Evolutionary conservation across 805 yeast species (phyloP).

Genomic region (Pichia exigua): DNA sequence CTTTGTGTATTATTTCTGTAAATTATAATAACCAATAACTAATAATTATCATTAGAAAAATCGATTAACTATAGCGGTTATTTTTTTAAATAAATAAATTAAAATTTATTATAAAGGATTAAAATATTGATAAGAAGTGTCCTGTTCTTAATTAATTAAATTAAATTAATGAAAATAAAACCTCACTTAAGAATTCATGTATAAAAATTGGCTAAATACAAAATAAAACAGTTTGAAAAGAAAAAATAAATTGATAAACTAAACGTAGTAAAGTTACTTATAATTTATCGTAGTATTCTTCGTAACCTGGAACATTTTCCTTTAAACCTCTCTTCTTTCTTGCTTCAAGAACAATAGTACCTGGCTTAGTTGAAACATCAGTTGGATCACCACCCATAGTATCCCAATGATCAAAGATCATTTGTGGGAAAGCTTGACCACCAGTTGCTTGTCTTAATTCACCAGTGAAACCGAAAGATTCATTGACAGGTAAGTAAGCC

Average conservation of each 20-base stretch:
- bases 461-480: constrained; percentile 99
- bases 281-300: constrained; percentile 95
- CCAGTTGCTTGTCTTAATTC: constrained; percentile 99
- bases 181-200: constrained; percentile 2
- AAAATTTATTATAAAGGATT: neutral
- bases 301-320: constrained; percentile 97
- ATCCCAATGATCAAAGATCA: constrained; percentile 99
- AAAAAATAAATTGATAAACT: neutral
- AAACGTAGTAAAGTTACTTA: constrained; percentile 30
- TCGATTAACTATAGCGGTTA: too few relatives aligned
- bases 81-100: neutral
- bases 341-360: constrained; percentile 48
- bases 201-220: constrained; percentile 6
- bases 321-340: constrained; percentile 97
- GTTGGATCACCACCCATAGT: constrained; percentile 86
- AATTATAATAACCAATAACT: neutral
- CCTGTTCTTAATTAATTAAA: neutral
- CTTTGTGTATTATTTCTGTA: neutral
- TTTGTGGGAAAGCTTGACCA: constrained; percentile 99
- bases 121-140: neutral
- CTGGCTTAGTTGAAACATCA: constrained; percentile 69
- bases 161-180: constrained; percentile 1
- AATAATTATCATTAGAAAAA: neutral
- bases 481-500: constrained; percentile 99
- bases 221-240: constrained; percentile 12